Evolutionary conservation across 75 land plant species (phyloP).

Genomic region (Sequoiadendron giganteum): DNA sequence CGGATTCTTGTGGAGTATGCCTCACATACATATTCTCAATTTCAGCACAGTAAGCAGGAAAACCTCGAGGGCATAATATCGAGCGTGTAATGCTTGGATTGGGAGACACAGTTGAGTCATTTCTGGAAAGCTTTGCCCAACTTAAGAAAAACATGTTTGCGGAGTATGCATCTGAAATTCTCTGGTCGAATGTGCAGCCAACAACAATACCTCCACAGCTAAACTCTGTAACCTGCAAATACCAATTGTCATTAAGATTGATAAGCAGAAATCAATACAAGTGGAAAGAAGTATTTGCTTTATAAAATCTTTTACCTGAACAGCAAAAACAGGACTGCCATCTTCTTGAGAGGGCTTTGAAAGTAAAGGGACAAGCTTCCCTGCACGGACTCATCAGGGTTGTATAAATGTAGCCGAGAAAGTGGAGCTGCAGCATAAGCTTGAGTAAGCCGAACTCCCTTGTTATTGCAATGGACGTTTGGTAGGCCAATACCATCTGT

Average conservation of each 20-base stretch:
- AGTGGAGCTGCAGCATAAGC: constrained; percentile 37
- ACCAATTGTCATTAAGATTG: neutral
- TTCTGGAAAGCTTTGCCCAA: no score
- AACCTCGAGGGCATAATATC: neutral
- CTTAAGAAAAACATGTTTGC: no score
- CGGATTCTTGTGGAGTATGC: no score
- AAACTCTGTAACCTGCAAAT: constrained; percentile 38
- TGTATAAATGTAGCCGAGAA: constrained; percentile 22
- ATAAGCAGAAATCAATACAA: no score
- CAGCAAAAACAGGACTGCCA: no score
- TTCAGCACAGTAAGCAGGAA: neutral
- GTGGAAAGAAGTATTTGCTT: no score
- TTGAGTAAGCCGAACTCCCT: neutral
- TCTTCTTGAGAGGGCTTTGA: no score
- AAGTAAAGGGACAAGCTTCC: no score
- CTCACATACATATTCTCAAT: neutral
- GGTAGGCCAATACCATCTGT: no score
- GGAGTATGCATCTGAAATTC: no score
- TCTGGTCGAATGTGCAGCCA: no score
- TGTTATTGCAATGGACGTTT: neutral
- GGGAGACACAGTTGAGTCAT: neutral
- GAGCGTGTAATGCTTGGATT: constrained; percentile 23
- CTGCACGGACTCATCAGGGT: constrained; percentile 5
- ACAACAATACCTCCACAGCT: constrained; percentile 35
- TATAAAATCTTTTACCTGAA: no score